Evolutionary conservation across 352 stramenopile species (phyloP), one percentile per base, ranked within the genome.

Genomic region (Phytopythium oedochilum): DNA sequence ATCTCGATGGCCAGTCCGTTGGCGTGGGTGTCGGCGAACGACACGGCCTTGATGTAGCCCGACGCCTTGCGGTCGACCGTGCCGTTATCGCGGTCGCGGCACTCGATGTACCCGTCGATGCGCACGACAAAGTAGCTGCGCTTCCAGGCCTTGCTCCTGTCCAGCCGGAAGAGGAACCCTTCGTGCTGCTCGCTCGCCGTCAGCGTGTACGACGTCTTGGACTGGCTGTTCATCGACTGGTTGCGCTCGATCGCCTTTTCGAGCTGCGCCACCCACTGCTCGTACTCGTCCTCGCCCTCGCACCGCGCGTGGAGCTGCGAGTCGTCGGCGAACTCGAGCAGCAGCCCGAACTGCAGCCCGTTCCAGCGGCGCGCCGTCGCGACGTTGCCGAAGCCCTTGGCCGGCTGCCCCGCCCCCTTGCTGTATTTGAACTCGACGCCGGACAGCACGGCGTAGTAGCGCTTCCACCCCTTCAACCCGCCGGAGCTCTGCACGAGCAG

Each of bases 351-450:
- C 4, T 61, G 55, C 57, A 82, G 60, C 28, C 66, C 71, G 17
- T 77, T 66, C 73, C 79, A 81, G 5, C 51, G 58, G 4, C 73
- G 59, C 4, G 78, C 64, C 1, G 67, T 62, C 55, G 73, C 64
- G 40, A 93, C 25, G n/a, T 81, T 65, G 25, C 75, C 80, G 40
- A 89, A 90, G 8, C 77, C 76, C 35, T 88, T 88, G 1, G 80
- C 81, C 11, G 76, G 59, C n/a, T 87, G 75, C 0, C 83, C 83
- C 1, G 67, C 66, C 2, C 73, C 79, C 26, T 81, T 75, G 55
- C 74, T 83, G 73, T 85, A 91, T 57, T 84, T 83, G 48, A 93
- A 90, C 38, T 93, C 80, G 4, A 79, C 56, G 0, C 83, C 83
- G 0, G 83, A 88, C 3, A 91, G 61, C 44, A 87, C 76, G 0